Evolutionary conservation across 192 early-diverging fungal genomes (phyloP), one percentile per base, ranked within the genome.

Genomic region (Tieghemiomyces parasiticus): DNA sequence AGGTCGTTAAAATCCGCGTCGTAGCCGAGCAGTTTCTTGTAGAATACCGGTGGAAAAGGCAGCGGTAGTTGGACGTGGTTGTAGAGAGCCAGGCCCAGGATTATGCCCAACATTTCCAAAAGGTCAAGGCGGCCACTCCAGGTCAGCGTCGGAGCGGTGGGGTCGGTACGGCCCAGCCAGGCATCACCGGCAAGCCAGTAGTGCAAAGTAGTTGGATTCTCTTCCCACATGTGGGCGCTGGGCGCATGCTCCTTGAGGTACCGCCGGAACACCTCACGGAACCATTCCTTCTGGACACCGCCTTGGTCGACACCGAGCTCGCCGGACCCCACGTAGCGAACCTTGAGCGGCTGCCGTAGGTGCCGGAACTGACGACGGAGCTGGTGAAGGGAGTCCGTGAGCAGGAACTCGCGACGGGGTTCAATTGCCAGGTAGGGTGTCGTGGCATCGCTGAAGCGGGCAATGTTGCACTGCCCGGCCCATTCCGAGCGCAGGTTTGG

Each of bases 241-340:
- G 85, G 80, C 49, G 84, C 74, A 65, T 38, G 35, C 1, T 31
- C 30, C 22, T n/a, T 20, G 32, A 97, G 66, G 32, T 95, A 74
- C 62, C 80, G 68, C 24, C 77, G 75, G 33, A 94, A 65, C 44
- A 97, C 59, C 24, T 84, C 76, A 46, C 89, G 84, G 65, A 93
- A 92, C 67, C 91, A 90, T 70, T 97, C 94, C 70, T 97, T 97
- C 44, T 93, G 92, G 20, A 97, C 91, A 31, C 94, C 94, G 59
- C 93, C 93, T 76, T 91, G 88, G 61, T 97, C 93, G 76, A 89
- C 82, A 9, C 91, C 93, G 66, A 92, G 87, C 62, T 97, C 93
- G 26, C 91, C 91, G 42, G 87, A 84, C 22, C 82, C 84, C 0
- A 91, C 79, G 72, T 94, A 97, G 46, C 81, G 78, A 28, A 93